Conservation (phyloP, 257 asterid species). For the Oldenlandia corymbosa region DNA sequence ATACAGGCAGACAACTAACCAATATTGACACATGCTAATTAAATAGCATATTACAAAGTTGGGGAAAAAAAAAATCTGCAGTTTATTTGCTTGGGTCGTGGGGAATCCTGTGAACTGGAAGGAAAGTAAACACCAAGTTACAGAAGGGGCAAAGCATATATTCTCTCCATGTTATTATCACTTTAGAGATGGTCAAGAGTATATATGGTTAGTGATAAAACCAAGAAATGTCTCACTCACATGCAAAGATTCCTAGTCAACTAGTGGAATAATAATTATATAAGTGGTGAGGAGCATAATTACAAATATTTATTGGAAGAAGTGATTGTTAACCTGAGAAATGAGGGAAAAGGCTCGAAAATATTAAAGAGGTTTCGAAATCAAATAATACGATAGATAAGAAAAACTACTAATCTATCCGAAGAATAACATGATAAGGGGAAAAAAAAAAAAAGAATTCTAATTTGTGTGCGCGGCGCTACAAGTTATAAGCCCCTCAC, state of each 20-base stretch:
- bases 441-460: no score
- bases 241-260: neutral
- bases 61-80: neutral
- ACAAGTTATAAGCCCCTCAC: neutral
- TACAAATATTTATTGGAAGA: neutral
- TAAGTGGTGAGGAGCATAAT: neutral
- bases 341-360: no score
- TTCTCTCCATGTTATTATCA: constrained; percentile 18
- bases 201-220: constrained; percentile 3
- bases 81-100: no score
- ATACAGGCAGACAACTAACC: no score
- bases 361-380: no score
- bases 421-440: no score
- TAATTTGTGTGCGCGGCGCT: no score
- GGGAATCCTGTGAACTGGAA: constrained; percentile 11
- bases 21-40: neutral
- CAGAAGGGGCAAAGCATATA: constrained; percentile 19
- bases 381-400: no score
- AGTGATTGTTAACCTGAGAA: neutral
- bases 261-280: no score
- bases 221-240: constrained; percentile 5
- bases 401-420: no score
- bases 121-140: constrained; percentile 21
- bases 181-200: constrained; percentile 5
- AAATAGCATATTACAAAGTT: neutral